A percentile compares a stretch with the other conserved stretches of the same genome.
Conservation (phyloP, 2,329 filamentous ascomycete species). For the Dothiorella sarmentorum region DNA sequence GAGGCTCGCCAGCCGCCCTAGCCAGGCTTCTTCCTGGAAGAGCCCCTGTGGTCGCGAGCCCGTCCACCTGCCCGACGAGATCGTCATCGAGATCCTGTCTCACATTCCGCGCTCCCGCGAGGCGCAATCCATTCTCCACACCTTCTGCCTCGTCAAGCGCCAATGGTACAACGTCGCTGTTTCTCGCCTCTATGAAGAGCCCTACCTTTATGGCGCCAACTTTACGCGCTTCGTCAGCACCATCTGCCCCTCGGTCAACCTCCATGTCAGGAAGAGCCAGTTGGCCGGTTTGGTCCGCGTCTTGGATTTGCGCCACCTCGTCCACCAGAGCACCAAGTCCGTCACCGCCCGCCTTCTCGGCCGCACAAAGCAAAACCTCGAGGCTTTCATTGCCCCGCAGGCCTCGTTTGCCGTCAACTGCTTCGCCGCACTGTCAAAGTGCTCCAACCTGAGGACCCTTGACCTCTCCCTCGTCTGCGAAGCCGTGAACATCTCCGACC, state of each 20-base stretch:
- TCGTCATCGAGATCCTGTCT: constrained; percentile 50
- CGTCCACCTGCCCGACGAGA: constrained; percentile 52
- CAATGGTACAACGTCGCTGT: constrained; percentile 57
- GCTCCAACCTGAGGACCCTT: constrained; percentile 46
- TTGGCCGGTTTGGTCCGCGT: constrained; percentile 50
- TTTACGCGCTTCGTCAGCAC: constrained; percentile 54
- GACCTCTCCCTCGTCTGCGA: constrained; percentile 54
- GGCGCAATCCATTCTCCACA: constrained; percentile 48
- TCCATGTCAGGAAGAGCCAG: constrained; percentile 48
- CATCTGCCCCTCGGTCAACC: constrained; percentile 52
- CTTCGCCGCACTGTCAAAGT: constrained; percentile 56
- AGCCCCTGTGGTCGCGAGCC: not conserved
- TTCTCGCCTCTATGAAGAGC: constrained; percentile 50
- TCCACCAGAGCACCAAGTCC: constrained; percentile 58
- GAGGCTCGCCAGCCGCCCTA: not conserved
- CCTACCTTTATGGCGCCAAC: constrained; percentile 50
- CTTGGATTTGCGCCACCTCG: constrained; percentile 53
- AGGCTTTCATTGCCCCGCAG: constrained; percentile 56
- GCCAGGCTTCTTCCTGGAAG: not conserved
- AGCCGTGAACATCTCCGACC: constrained; percentile 45
- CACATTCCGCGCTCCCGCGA: constrained; percentile 37
- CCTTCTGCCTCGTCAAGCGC: constrained; percentile 47
- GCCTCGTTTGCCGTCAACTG: constrained; percentile 57
- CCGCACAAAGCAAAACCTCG: constrained; percentile 50
- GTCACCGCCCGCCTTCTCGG: constrained; percentile 56